Evolutionary conservation across 1,284 basidiomycete species (phyloP), one percentile per base, ranked within the genome.

Genomic region (Thelephora terrestris): DNA sequence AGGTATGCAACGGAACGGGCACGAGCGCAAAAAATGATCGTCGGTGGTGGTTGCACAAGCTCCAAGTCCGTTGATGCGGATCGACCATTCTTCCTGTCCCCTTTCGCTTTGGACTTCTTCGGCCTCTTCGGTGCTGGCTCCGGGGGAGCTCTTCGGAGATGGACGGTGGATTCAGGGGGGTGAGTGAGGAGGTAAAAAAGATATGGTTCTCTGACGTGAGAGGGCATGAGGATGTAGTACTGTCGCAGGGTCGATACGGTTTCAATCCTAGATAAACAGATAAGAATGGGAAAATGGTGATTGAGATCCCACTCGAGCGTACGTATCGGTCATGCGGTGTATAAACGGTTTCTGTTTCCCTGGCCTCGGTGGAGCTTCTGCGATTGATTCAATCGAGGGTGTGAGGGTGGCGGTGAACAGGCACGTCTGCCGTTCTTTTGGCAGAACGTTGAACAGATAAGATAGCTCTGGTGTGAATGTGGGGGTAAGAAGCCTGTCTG

Each of bases 331-430:
- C 65, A 91, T 90, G 45, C 89, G 77, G 65, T 97, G 85, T 18
- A 97, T 75, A 60, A 95, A 93, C 2, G 93, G 91, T 56, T 78
- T 81, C 58, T 82, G 74, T 66, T 96, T 98, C 7, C 93, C 94
- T 0, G 77, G 72, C 51, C 79, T 75, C 2, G 93, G 89, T 14
- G 81, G 67, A 36, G 85, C 83, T 44, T 79, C 73, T 10, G 84
- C 88, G 24, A 98, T 64, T 7, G 77, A 74, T 57, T 94, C 89
- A 47, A 99, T 91, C 0, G 92, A 80, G 16, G 85, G 77, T 2
- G 91, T 94, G 53, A 96, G 71, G 0, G 96, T 99, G 0, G 96
- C 96, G 0, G 96, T 98, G 65, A 99, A 99, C 24, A 99, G 76
- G 53, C 93, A 89, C 0, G 96, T 99, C 64, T 99, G 96, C 14